Base-by-base conservation (phyloP, 2,329 filamentous ascomycete species). In the Paracamarosporium sp. region DNA sequence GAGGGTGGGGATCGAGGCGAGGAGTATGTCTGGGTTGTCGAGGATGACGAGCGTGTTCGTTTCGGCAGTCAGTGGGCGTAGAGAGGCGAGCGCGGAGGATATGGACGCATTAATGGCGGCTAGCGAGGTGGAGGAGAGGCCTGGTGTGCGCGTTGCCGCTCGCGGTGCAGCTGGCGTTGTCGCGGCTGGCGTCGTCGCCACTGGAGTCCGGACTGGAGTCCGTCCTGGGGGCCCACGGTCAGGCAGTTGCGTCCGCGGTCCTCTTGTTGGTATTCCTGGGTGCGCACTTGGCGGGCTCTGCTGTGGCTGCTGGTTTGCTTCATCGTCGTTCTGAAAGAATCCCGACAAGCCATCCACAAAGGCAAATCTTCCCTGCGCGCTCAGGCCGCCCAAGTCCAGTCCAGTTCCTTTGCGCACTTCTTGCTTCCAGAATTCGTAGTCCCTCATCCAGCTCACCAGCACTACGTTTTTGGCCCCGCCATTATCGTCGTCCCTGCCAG, bases 371-470 rank as follows among this genome's bases (percentile, higher is more conserved):
- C 84, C 84, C 59, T 85, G 83, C 33, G 81, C 81, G 52, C 78
- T 76, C 4, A 89, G 74, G 5, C 82, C 82, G 17, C 89, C 85
- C 50, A 95, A 79, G 76, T 96, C 91, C 47, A 95, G 71, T 2
- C 90, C 91, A 85, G 63, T 90, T 70, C 92, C 76, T 75, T 88
- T 88, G 52, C 86, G 84, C 2, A 84, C 84, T 48, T 91, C 89
- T 3, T 88, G 85, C 61, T 81, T 87, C 92, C 93, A 97, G 72
- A 96, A 96, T 1, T 85, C 80, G 62, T 84, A 85, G 67, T 94
- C 90, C 59, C 91, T 85, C 77, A 96, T 79, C 77, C 95, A 97
- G 79, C 91, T 96, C 56, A 95, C 87, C 3, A 97, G 81, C 3
- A 97, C 82, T 0, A 97, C 76, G 17, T 73, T 75, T 9, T 38